Evolutionary conservation across 1,284 basidiomycete genomes (phyloP).

Genomic region (Cerrena zonata): DNA sequence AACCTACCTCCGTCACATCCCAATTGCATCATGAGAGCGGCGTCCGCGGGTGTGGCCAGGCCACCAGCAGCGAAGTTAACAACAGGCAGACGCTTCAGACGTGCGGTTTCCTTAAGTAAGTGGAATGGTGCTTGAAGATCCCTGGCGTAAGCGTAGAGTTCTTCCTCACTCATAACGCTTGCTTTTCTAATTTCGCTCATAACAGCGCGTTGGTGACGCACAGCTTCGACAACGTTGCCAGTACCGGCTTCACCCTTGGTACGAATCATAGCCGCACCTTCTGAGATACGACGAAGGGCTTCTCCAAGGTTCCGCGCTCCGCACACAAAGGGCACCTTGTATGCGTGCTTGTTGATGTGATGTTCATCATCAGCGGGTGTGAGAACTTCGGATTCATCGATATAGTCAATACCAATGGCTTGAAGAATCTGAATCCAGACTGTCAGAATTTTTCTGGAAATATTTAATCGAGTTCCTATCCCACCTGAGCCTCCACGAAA

Average conservation of each 20-base stretch:
- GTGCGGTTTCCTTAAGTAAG: conserved; percentile 91
- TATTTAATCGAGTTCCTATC: neutral
- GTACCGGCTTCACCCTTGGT: conserved; percentile 98
- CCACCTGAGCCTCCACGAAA: conserved; percentile 88
- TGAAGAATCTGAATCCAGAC: conserved; percentile 71
- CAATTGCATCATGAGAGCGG: conserved; percentile 98
- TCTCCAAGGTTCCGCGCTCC: conserved; percentile 82
- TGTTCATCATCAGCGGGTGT: conserved; percentile 90
- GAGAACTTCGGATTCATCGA: conserved; percentile 95
- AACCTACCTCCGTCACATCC: conserved; percentile 89
- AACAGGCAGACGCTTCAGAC: conserved; percentile 89
- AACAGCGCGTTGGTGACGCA: conserved; percentile 84
- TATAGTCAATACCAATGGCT: conserved; percentile 93
- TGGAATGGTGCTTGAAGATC: conserved; percentile 95
- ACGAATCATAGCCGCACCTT: conserved; percentile 95
- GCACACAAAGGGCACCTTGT: conserved; percentile 85
- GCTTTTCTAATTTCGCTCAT: conserved; percentile 82
- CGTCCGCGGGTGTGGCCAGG: conserved; percentile 94
- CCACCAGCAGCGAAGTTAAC: conserved; percentile 96
- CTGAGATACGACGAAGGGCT: conserved; percentile 91
- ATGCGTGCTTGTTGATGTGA: conserved; percentile 82
- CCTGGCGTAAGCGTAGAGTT: conserved; percentile 92
- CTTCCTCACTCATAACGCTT: conserved; percentile 87
- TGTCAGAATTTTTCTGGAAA: neutral
- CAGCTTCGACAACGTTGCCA: conserved; percentile 96